Base-by-base conservation (phyloP, 495 filamentous ascomycete species). In the Penicillium simplicissimum region DNA sequence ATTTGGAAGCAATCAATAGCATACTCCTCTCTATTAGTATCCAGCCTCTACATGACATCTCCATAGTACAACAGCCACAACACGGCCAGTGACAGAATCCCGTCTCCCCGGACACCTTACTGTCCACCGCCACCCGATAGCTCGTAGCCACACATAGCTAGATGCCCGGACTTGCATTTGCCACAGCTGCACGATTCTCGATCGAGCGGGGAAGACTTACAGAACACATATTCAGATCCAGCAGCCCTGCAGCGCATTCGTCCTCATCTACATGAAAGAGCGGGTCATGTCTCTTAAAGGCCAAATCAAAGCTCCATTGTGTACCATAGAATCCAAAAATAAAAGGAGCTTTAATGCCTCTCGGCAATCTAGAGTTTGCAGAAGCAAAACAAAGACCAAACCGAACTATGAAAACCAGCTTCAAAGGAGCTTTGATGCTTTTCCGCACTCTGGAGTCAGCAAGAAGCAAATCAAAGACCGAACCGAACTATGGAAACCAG, bases 121-220 rank as follows among this genome's bases (percentile, higher is more conserved):
- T 14, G 11, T 25, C 45, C 45, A 49, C 56, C 45, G 34, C 45
- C 56, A 37, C 56, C 34, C 34, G 56, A 58, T 49, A 51, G 23
- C 34, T 54, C 38, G 49, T 40, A 47, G 58, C 58, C 58, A 60
- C 58, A 36, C 17, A 11, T 38, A 31, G 4, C 38, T 15, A 5
- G 23, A 37, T 2, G 45, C 9, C 23, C 15, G 23, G 25, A 31
- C 25, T 15, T 54, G 34, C 33, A 35, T 38, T 48, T 37, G 58
- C 58, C 58, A 53, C 49, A 57, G 55, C 55, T 57, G 55, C 59
- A 62, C 35, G 28, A 25, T 10, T 35, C 38, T 38, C 11, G 48
- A 40, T 61, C 54, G 53, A 58, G 23, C 19, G 15, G 48, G 14
- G 8, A 17, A n/a, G 3, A 5, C 15, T 15, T 13, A 33, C 17